These are phyloP conservation scores for Pyrenophora tritici-repentis DNA, from an alignment of 2,329 filamentous ascomycete genomes.

Conservation along the genomic window DNA sequence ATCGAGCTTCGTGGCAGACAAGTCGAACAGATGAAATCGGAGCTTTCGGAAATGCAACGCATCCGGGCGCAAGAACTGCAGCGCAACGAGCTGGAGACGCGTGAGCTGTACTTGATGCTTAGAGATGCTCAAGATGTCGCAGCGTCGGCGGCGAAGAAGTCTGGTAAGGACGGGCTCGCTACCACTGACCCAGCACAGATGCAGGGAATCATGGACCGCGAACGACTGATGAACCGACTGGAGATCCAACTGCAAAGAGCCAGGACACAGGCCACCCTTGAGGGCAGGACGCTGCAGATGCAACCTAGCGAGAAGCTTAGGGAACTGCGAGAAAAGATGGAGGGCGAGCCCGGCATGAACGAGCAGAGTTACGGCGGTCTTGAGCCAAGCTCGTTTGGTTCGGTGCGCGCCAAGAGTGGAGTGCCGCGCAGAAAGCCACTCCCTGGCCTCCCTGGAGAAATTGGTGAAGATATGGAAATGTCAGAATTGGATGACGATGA, in stretches of 20 bases:
- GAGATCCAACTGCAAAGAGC: conserved; percentile 95
- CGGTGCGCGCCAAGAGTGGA: conserved; percentile 49
- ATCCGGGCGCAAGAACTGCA: conserved; percentile 89
- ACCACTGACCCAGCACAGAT: conserved; percentile 75
- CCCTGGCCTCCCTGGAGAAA: conserved; percentile 39
- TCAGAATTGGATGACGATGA: conserved; percentile 53
- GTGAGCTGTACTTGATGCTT: conserved; percentile 97
- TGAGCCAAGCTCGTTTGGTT: conserved; percentile 69
- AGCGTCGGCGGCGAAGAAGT: conserved; percentile 77
- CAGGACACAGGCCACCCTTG: conserved; percentile 96
- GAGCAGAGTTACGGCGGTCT: conserved; percentile 57
- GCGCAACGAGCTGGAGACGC: conserved; percentile 91
- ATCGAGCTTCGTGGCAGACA: conserved; percentile 89
- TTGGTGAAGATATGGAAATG: conserved; percentile 47
- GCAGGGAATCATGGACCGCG: conserved; percentile 91
- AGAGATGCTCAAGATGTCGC: conserved; percentile 96
- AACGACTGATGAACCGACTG: conserved; percentile 88
- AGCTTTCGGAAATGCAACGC: conserved; percentile 84
- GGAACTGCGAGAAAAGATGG: conserved; percentile 94
- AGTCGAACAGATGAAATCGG: conserved; percentile 84
- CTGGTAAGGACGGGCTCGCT: conserved; percentile 56
- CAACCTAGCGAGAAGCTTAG: conserved; percentile 90
- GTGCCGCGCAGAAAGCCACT: conserved; percentile 47
- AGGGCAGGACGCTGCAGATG: conserved; percentile 84
- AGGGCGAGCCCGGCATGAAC: conserved; percentile 60